Evolutionary conservation across 805 yeast genomes (phyloP).

Genomic region (Lipomyces yamanashiensis): DNA sequence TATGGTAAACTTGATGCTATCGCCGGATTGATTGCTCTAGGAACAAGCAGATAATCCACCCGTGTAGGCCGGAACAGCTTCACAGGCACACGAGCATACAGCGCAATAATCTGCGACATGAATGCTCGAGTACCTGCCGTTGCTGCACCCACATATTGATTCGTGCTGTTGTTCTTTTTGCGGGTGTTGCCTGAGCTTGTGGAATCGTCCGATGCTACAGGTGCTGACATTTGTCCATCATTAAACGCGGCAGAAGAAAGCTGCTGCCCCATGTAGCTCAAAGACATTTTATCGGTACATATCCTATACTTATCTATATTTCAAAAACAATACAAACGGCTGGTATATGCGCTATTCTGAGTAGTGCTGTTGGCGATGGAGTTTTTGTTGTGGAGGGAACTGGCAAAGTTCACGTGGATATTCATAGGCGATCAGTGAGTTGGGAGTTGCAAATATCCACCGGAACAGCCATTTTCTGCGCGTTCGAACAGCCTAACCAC

Average conservation of each 20-base stretch:
- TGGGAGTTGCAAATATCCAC: no score
- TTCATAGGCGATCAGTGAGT: no score
- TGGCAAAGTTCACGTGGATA: no score
- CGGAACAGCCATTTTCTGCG: no score
- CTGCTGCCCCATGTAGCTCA: not conserved
- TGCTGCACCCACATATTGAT: constrained; percentile 63
- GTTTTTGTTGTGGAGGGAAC: no score
- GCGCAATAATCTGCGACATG: constrained; percentile 67
- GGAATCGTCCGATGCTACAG: not conserved
- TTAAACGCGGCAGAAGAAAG: not conserved
- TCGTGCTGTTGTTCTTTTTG: not conserved
- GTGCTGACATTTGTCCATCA: not conserved
- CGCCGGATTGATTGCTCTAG: constrained; percentile 46
- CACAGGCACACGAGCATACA: constrained; percentile 80
- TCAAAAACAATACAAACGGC: no score
- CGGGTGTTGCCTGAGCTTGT: not conserved
- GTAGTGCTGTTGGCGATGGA: no score
- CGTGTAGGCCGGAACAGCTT: constrained; percentile 89
- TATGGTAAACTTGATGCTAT: constrained; percentile 43
- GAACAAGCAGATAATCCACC: constrained; percentile 69
- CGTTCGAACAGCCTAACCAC: no score
- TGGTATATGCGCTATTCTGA: no score
- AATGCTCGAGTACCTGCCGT: constrained; percentile 87
- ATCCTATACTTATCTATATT: no score
- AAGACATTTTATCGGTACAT: not conserved